A percentile compares a stretch with the other conserved stretches of the same genome.
Evolutionary conservation across 2,329 filamentous ascomycete genomes (phyloP).

Genomic region (Hymenoscyphus fructigenus): DNA sequence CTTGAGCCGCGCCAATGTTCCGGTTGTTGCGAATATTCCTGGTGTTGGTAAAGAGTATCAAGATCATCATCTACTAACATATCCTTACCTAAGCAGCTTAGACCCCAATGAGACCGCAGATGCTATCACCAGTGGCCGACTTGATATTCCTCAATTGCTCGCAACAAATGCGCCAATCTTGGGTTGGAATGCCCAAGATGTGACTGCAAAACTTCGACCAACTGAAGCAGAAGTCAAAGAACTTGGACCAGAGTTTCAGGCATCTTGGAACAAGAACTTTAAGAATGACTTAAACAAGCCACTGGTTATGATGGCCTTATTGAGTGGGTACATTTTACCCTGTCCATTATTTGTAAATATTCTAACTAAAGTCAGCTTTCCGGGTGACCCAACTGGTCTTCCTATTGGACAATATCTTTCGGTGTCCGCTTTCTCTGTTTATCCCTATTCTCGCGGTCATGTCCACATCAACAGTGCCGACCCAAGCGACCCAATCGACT

Average conservation of each 20-base stretch:
- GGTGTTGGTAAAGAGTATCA: constrained; percentile 53
- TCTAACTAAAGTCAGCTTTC: constrained; percentile 5
- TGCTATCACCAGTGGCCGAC: constrained; percentile 45
- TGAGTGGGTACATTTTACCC: constrained; percentile 11
- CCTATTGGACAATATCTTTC: constrained; percentile 13
- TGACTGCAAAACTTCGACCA: constrained; percentile 53
- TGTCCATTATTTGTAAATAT: background rate
- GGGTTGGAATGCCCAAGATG: constrained; percentile 53
- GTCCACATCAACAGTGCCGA: constrained; percentile 53
- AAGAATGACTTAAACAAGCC: constrained; percentile 24
- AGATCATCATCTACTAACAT: constrained; percentile 53
- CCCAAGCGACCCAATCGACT: constrained; percentile 46
- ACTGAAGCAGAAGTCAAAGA: constrained; percentile 51
- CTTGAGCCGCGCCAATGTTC: constrained; percentile 45
- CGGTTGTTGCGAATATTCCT: constrained; percentile 44
- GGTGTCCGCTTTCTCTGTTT: constrained; percentile 45
- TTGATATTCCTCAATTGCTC: constrained; percentile 40
- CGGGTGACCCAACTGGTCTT: constrained; percentile 8
- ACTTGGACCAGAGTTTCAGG: constrained; percentile 51
- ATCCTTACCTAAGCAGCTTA: constrained; percentile 48
- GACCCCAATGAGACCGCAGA: constrained; percentile 47
- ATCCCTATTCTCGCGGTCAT: constrained; percentile 59
- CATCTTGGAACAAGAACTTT: constrained; percentile 55
- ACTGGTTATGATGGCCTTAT: constrained; percentile 42
- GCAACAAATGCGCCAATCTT: constrained; percentile 41